Evolutionary conservation across 2,329 filamentous ascomycete genomes (phyloP).

Genomic region (Phaeoacremonium minimum): DNA sequence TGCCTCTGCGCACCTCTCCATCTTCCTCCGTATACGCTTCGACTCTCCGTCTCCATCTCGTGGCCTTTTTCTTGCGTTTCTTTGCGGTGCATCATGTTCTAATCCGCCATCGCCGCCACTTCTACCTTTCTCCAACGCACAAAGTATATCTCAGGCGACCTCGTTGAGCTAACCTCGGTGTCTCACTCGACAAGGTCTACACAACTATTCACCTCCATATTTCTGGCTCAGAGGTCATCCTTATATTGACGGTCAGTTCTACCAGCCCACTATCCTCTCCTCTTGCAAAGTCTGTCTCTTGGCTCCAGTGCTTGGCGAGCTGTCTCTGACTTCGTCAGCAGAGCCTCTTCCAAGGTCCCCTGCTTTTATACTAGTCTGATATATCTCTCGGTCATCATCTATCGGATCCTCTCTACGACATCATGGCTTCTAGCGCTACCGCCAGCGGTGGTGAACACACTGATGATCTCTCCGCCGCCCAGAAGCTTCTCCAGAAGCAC

Average conservation of each 20-base stretch:
- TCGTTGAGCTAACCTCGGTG: too few relatives aligned
- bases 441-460: constrained; percentile 24
- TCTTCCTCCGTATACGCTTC: neutral
- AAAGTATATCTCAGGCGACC: too few relatives aligned
- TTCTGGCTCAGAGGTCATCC: too few relatives aligned
- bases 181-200: too few relatives aligned
- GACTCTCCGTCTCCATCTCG: neutral
- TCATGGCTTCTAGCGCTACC: constrained; percentile 34
- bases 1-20: neutral
- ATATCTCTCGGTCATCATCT: too few relatives aligned
- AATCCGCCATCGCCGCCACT: too few relatives aligned
- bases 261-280: too few relatives aligned
- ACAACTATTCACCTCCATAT: too few relatives aligned
- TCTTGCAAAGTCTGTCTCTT: too few relatives aligned
- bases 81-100: neutral
- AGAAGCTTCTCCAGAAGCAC: constrained; percentile 64
- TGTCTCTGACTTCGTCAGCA: constrained; percentile 2
- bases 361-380: constrained; percentile 5
- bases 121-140: constrained; percentile 5
- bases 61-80: too few relatives aligned
- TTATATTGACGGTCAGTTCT: too few relatives aligned
- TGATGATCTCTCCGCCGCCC: constrained; percentile 48
- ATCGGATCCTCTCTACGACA: constrained; percentile 15
- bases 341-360: constrained; percentile 6
- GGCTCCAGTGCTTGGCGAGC: too few relatives aligned